Percentiles rank a stretch among this genome's conserved stretches.
Conservation (phyloP, 257 asterid genomes). For the Scutellaria minor region DNA sequence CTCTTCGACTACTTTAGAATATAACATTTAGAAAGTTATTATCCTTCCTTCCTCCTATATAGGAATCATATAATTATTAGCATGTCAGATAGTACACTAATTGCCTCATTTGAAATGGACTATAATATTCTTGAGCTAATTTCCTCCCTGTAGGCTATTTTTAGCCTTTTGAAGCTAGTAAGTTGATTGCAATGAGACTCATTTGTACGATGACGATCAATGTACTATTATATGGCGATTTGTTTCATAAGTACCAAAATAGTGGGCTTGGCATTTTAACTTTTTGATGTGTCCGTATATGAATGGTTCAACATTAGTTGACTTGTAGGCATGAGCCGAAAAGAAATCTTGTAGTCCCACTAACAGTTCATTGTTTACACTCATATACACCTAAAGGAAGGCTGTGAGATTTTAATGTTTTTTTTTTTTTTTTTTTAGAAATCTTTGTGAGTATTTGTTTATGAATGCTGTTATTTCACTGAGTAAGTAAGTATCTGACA, state of each 20-base stretch:
- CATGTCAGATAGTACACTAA: conserved; percentile 14
- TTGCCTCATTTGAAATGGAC: conserved; percentile 3
- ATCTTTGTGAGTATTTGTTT: neutral
- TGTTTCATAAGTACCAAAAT: neutral
- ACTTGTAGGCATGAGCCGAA: conserved; percentile 11
- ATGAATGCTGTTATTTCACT: neutral
- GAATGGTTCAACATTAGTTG: conserved; percentile 2
- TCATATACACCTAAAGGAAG: neutral
- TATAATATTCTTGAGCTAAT: neutral
- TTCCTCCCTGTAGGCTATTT: neutral
- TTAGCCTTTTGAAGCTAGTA: neutral
- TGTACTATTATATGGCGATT: conserved; percentile 14
- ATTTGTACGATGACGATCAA: neutral
- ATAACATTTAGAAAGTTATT: neutral
- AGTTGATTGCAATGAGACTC: neutral
- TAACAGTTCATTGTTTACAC: conserved; percentile 14
- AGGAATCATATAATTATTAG: neutral
- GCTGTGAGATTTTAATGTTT: neutral
- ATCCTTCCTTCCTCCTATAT: neutral
- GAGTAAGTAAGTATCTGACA: neutral
- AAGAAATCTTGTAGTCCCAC: conserved; percentile 7
- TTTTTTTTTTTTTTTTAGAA: neutral
- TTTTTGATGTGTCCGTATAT: conserved; percentile 13
- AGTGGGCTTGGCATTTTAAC: neutral
- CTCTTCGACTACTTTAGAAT: neutral